Base-by-base conservation (phyloP, 1,284 basidiomycete genomes). In the Earliella scabrosa region DNA sequence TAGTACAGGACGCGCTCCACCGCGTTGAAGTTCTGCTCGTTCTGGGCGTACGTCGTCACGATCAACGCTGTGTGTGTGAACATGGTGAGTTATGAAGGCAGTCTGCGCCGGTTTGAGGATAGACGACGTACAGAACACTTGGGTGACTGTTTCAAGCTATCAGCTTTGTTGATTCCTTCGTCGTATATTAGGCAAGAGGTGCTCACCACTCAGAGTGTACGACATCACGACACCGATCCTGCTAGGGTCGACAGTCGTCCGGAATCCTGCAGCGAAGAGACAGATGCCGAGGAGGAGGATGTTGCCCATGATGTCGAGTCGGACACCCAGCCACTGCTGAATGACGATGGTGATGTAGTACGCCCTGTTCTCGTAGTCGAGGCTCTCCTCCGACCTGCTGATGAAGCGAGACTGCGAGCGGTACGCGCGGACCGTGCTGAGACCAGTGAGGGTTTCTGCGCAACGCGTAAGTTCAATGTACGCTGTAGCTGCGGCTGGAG, bases 331-430 rank as follows among this genome's bases (percentile, higher is more conserved):
- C 84, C 83, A 88, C 50, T 82, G 73, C 65, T 88, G 86, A 43
- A 82, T 87, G 4, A 82, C 76, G 29, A 89, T 81, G 0, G 88
- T 92, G 76, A 94, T 83, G 66, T 86, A 88, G 70, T 93, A 93
- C 0, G 92, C 92, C 40, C 88, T 76, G 68, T 87, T 87, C 69
- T 88, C 83, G 51, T 81, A 68, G 64, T 88, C 85, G 58, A 87
- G 68, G 20, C 81, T 75, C 50, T 80, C 75, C 45, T 83, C 79
- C 38, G 76, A 75, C 35, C 65, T 72, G 26, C 64, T 64, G 51
- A 82, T 66, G 72, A 88, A 85, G 16, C 79, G 74, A n/a, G 56
- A 53, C 70, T 73, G 49, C 14, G 24, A 29, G 18, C 75, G 74
- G 56, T 86, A 89, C 0, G 85, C 85, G 20, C 86, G 80, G 34